Conservation (phyloP, 1,284 basidiomycete species). For the Athelia sp. region DNA sequence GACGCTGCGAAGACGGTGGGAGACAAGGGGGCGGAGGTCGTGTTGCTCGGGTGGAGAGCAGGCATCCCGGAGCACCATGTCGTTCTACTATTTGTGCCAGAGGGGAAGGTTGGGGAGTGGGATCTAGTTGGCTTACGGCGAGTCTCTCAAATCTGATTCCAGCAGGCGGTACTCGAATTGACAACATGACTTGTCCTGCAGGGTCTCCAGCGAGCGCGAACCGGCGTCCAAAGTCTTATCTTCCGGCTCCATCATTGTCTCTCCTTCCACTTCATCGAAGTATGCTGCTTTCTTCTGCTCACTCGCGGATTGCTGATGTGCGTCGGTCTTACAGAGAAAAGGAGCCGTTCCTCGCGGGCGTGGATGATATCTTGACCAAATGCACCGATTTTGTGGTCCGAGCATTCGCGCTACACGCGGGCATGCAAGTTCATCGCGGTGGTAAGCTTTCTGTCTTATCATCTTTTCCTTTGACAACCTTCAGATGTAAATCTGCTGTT, state of each 20-base stretch:
- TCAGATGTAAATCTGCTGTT: slow-evolving; percentile 7
- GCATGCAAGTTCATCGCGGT: slow-evolving; percentile 38
- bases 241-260: not conserved
- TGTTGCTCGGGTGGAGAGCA: too few species aligned
- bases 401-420: slow-evolving; percentile 46
- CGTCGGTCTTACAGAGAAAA: not conserved
- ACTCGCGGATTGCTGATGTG: too few species aligned
- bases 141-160: not conserved
- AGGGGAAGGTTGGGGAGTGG: slow-evolving; percentile 55
- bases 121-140: slow-evolving; percentile 51
- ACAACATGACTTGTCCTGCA: not conserved
- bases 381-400: slow-evolving; percentile 43
- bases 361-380: slow-evolving; percentile 52
- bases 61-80: too few species aligned
- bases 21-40: too few species aligned
- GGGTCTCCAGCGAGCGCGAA: not conserved
- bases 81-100: too few species aligned
- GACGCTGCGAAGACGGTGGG: too few species aligned
- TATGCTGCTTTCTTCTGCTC: not conserved
- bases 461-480: not conserved
- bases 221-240: not conserved
- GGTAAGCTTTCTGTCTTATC: slow-evolving; percentile 26
- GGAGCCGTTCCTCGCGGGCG: slow-evolving; percentile 47
- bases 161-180: not conserved
- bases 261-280: not conserved